Conservation (phyloP, 495 filamentous ascomycete genomes). For the Neurospora sp. region DNA sequence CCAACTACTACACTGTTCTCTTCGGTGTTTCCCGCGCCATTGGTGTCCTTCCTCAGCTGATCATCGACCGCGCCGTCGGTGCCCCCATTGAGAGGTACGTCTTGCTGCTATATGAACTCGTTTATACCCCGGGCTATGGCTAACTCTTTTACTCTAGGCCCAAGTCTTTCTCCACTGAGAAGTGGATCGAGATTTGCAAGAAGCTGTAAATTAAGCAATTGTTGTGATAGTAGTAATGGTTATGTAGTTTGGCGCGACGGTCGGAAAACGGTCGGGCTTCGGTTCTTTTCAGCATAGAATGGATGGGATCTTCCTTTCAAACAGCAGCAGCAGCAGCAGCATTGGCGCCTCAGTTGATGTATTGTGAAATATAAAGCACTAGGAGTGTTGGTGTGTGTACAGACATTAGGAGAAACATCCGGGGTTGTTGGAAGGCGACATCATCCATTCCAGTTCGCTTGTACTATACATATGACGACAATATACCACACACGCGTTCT, state of each 20-base stretch:
- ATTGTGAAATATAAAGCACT: background rate
- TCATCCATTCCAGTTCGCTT: background rate
- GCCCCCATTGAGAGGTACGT: constrained; percentile 59
- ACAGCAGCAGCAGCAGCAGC: background rate
- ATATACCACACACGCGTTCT: background rate
- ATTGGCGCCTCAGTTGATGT: background rate
- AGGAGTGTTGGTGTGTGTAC: background rate
- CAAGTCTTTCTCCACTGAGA: constrained; percentile 95
- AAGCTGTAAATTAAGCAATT: constrained; percentile 56
- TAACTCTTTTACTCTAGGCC: constrained; percentile 45
- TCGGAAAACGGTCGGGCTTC: constrained; percentile 14
- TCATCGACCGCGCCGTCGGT: constrained; percentile 97
- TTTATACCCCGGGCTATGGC: background rate
- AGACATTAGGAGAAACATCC: background rate
- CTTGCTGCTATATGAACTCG: background rate
- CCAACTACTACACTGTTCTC: constrained; percentile 98
- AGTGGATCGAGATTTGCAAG: constrained; percentile 83
- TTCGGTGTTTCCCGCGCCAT: constrained; percentile 97
- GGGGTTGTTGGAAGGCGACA: background rate
- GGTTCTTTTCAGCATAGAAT: constrained; percentile 25
- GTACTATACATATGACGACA: background rate
- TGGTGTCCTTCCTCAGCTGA: constrained; percentile 96
- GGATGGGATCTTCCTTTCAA: constrained; percentile 6
- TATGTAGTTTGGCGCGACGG: constrained; percentile 21
- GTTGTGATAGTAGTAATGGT: constrained; percentile 5